Percentiles rank a stretch among this genome's conserved stretches.
These are phyloP conservation scores for Candida caryicola DNA, from an alignment of 805 yeast genomes.

Conservation along the genomic window DNA sequence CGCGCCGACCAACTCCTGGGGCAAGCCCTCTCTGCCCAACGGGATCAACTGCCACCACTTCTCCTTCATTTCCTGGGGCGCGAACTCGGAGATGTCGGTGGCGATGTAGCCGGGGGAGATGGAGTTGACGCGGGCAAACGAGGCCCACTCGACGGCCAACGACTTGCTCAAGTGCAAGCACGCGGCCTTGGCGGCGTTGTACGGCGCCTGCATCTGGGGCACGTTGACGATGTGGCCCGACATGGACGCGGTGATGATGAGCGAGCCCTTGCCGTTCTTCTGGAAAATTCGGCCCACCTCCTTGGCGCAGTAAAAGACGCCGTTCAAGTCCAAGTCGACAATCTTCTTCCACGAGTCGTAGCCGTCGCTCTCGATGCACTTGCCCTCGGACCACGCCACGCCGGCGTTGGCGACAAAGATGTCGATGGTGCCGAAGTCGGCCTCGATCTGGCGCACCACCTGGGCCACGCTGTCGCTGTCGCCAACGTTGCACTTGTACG, in stretches of 20 bases:
- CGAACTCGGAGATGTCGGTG: conserved; percentile 41
- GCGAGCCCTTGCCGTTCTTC: conserved; percentile 41
- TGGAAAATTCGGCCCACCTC: conserved; percentile 39
- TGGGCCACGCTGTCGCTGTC: conserved; percentile 48
- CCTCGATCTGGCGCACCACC: conserved; percentile 48
- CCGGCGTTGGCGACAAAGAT: conserved; percentile 90
- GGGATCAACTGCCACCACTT: conserved; percentile 43
- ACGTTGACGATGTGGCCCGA: conserved; percentile 47
- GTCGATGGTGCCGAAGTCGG: conserved; percentile 79
- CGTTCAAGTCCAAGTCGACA: conserved; percentile 39
- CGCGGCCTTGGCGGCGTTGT: conserved; percentile 48
- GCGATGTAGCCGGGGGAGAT: conserved; percentile 43
- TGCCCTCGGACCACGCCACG: conserved; percentile 46
- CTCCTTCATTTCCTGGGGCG: conserved; percentile 27
- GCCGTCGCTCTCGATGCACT: conserved; percentile 37
- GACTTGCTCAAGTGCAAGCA: conserved; percentile 42
- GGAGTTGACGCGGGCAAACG: conserved; percentile 45
- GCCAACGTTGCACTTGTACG: conserved; percentile 60
- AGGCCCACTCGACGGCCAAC: conserved; percentile 47
- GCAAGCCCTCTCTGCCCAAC: conserved; percentile 44
- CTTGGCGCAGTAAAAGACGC: conserved; percentile 45
- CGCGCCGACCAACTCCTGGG: conserved; percentile 47
- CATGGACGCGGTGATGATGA: conserved; percentile 46
- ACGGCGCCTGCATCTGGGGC: conserved; percentile 46
- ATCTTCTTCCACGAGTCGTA: conserved; percentile 34